Base-by-base conservation (phyloP, 352 stramenopile genomes). In the Elongisporangium prolatum region DNA sequence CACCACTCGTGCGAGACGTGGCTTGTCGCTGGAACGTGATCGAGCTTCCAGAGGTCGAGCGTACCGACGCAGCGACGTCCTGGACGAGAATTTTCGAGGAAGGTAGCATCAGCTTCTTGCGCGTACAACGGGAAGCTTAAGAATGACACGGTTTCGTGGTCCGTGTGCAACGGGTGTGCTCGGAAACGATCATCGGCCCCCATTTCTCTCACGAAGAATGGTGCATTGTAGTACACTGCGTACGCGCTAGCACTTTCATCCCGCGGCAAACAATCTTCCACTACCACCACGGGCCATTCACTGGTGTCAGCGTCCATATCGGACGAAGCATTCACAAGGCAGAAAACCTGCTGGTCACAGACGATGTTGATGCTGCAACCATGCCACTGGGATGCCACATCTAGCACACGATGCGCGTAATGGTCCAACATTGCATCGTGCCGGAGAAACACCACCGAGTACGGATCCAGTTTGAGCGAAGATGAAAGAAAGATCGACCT, bases 61-160 rank as follows among this genome's bases (percentile, higher is more conserved):
- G 82, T 91, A 11, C 73, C 82, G n/a, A 91, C 79, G 59, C 74
- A 82, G 63, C 6, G 70, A 57, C 20, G 68, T 59, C 4, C 64
- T 51, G 0, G 34, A 53, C 48, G 21, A 21, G 1, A 48, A 21
- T 8, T 1, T 47, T 61, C 51, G 64, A 60, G 6, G 54, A 63
- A 16, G 63, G 63, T 0, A 72, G 68, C 4, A 44, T 44, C 34
- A 17, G 34, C 34, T 44, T 44, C 34, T 13, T 44, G 34, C 10
- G 76, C 72, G 56, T 84, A 88, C 49, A 93, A 72, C 0, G 84
- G 84, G 47, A 93, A 72, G 49, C 78, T 91, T n/a, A 91, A 55
- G 52, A 89, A 72, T 20, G 77, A 87, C 24, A 81, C 63, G 11
- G 75, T 73, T 52, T 75, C 64, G 20, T 82, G 69, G 16, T 93